Conservation (phyloP, 148 eudicot genomes). For the Vaccinium darrowii region DNA sequence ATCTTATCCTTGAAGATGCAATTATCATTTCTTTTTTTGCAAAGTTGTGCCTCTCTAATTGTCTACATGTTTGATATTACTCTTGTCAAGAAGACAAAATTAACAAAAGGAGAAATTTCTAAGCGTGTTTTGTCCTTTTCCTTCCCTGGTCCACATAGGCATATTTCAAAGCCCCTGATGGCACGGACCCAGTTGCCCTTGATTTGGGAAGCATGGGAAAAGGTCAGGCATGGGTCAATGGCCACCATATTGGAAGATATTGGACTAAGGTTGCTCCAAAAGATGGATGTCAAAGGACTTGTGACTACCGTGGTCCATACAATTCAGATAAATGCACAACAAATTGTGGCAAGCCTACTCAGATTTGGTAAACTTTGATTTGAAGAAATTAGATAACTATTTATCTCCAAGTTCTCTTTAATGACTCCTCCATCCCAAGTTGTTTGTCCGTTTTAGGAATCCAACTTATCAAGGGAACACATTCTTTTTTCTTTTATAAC, state of each 20-base stretch:
- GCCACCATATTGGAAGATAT: slow-evolving; percentile 92
- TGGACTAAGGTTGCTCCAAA: slow-evolving; percentile 69
- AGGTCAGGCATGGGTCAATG: slow-evolving; percentile 96
- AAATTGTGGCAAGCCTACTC: slow-evolving; percentile 89
- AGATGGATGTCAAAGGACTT: slow-evolving; percentile 64
- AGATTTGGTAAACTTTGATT: slow-evolving; percentile 54
- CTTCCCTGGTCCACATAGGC: slow-evolving; percentile 43
- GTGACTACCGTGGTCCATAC: slow-evolving; percentile 87
- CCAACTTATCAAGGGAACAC: background rate
- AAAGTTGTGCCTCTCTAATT: background rate
- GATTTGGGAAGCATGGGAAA: slow-evolving; percentile 86
- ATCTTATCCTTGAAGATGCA: background rate
- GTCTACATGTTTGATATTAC: background rate
- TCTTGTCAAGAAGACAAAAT: background rate
- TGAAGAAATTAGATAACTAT: background rate
- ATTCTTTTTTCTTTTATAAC: no score
- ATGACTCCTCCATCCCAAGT: background rate
- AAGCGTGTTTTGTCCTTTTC: background rate
- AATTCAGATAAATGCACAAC: slow-evolving; percentile 72
- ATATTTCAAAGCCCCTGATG: slow-evolving; percentile 68
- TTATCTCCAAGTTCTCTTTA: background rate
- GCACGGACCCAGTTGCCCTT: slow-evolving; percentile 74
- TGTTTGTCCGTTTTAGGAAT: background rate
- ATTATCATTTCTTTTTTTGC: background rate
- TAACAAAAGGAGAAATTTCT: background rate